Base-by-base conservation (phyloP, 306 rosid genomes). In the Cucurbita argyrosperma region DNA sequence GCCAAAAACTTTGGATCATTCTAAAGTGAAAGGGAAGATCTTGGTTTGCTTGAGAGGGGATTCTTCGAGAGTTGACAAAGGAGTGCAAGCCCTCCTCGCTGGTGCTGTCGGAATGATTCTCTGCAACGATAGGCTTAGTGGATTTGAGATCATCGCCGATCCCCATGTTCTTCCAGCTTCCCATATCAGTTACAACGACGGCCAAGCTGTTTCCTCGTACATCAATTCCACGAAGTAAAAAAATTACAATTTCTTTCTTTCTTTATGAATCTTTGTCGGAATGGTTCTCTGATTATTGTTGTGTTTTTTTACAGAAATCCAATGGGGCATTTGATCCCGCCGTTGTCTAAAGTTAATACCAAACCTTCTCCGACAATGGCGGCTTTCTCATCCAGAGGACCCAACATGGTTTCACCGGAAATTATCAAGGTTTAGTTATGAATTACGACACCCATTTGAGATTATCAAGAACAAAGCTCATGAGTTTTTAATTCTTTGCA, bases 41-140 rank as follows among this genome's bases (percentile, higher is more conserved):
- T 30, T 91, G 85, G 93, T 70, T 26, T 91, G 97, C 56, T 74
- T 79, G 18, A 83, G 90, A 63, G 97, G 91, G 5, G 23, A 5
- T 0, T 79, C 0, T 30, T 73, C 74, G 18, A 83, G 89, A 83
- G 68, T 87, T 9, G 90, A 81, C 16, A 86, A 87, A 80, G 82
- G 97, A 13, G 40, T 56, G 57, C 79, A 76, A 64, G 90, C 90
- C 4, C 67, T 79, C 46, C 68, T 79, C 19, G 93, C 87, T 9
- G 96, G 93, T 13, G 93, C 93, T 45, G 91, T 37, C 14, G 97
- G 97, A 55, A 86, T 89, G 93, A 84, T 91, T 79, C 91, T 91
- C 51, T 89, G 88, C 62, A 87, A 91, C 76, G 84, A 80, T 35
- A 0, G 56, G 62, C 1, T 0, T 1, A 59, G 19, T 60, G 90